These are phyloP conservation scores for Penicillium sclerotiorum DNA, from an alignment of 2,329 filamentous ascomycete species.

Conservation along the genomic window DNA sequence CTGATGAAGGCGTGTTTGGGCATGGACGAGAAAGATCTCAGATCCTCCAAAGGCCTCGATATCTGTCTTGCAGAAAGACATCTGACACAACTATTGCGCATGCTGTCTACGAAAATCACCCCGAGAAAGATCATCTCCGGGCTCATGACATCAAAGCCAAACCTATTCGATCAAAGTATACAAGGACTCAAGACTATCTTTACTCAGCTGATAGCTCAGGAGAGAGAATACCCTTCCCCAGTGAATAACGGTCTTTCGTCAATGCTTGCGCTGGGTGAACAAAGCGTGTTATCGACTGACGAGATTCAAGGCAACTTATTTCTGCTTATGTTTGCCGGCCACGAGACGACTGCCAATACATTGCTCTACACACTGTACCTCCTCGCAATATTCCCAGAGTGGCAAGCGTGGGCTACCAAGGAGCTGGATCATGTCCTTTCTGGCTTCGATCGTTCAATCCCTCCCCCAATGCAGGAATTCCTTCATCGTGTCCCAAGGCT, in stretches of 20 bases:
- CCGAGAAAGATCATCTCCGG: not conserved
- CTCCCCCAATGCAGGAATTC: not conserved
- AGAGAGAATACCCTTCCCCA: too few relatives aligned
- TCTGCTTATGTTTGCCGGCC: not conserved
- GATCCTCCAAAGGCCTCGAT: not conserved
- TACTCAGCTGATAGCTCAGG: too few relatives aligned
- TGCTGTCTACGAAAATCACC: not conserved
- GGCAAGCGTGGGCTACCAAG: not conserved
- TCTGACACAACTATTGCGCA: not conserved
- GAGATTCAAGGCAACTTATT: not conserved
- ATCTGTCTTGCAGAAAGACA: not conserved
- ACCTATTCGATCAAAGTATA: not conserved
- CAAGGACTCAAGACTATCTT: too few relatives aligned
- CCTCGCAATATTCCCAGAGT: not conserved
- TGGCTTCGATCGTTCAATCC: not conserved
- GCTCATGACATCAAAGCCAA: not conserved
- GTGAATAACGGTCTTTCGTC: not conserved
- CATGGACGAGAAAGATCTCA: not conserved
- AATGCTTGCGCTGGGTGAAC: not conserved
- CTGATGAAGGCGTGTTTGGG: slow-evolving; percentile 3
- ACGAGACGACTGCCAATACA: not conserved
- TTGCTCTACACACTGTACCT: not conserved
- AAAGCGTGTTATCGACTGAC: not conserved
- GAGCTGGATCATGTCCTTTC: not conserved
- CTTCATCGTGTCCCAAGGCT: not conserved